These are phyloP conservation scores for Chlorella sp. DNA, from an alignment of 139 green algal species.

Conservation along the genomic window DNA sequence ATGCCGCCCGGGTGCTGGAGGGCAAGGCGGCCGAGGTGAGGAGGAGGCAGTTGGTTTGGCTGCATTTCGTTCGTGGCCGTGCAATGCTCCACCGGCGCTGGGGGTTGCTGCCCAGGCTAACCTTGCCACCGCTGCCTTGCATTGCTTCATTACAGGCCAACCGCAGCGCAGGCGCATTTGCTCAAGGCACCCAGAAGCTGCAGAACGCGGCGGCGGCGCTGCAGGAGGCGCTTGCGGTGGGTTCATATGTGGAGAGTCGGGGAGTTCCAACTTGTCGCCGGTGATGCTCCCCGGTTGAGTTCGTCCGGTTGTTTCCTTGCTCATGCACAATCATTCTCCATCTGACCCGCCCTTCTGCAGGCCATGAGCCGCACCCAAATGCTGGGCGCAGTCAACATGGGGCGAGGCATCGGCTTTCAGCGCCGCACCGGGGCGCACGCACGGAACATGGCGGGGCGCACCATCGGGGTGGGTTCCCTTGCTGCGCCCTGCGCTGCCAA, in stretches of 20 bases:
- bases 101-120: neutral
- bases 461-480: neutral
- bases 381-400: conserved; percentile 24
- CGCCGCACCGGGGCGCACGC: neutral
- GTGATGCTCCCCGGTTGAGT: too few relatives aligned
- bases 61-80: neutral
- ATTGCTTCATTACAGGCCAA: neutral
- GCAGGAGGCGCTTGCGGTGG: conserved; percentile 7
- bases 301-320: neutral
- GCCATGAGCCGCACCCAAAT: conserved; percentile 19
- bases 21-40: conserved; percentile 10
- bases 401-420: conserved; percentile 11
- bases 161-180: neutral
- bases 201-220: conserved; percentile 3
- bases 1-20: conserved; percentile 1
- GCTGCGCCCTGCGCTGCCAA: too few relatives aligned
- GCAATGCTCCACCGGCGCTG: neutral
- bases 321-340: neutral
- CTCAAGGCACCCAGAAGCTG: neutral
- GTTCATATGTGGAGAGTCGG: neutral
- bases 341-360: neutral
- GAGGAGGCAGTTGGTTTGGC: neutral
- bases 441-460: neutral
- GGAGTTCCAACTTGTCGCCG: neutral
- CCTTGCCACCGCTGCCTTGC: neutral